Conservation (phyloP, 306 rosid species). For the Fragaria iinumae region DNA sequence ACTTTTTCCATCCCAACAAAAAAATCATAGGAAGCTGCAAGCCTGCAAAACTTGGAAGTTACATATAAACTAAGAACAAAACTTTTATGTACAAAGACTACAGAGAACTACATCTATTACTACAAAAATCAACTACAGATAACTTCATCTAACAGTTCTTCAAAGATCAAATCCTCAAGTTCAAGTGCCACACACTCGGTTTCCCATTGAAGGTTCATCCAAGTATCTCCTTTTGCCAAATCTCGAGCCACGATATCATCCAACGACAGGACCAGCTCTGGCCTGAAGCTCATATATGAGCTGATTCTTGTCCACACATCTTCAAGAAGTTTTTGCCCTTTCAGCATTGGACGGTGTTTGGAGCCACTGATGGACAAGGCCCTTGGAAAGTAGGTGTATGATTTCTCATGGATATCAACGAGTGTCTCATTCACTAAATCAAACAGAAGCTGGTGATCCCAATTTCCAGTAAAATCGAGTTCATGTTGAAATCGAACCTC, state of each 20-base stretch:
- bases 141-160: slow-evolving; percentile 74
- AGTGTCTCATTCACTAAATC: slow-evolving; percentile 64
- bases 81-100: slow-evolving; percentile 15
- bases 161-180: slow-evolving; percentile 67
- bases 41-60: neutral
- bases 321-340: slow-evolving; percentile 52
- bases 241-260: slow-evolving; percentile 75
- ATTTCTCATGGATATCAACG: slow-evolving; percentile 48
- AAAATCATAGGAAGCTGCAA: neutral
- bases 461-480: slow-evolving; percentile 23
- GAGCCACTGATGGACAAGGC: slow-evolving; percentile 43
- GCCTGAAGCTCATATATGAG: slow-evolving; percentile 53
- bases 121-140: slow-evolving; percentile 38
- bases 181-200: slow-evolving; percentile 67
- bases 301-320: slow-evolving; percentile 48
- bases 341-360: slow-evolving; percentile 45
- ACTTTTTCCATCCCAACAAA: neutral
- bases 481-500: slow-evolving; percentile 40
- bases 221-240: slow-evolving; percentile 47
- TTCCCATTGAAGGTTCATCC: slow-evolving; percentile 80
- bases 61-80: neutral
- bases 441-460: slow-evolving; percentile 59
- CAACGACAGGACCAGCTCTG: slow-evolving; percentile 71
- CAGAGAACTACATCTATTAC: slow-evolving; percentile 63
- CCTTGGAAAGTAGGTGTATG: slow-evolving; percentile 58